phyloP scores from a whole-genome alignment of 169 alveolate species.

The Ichthyophthirius multifiliis region DNA sequence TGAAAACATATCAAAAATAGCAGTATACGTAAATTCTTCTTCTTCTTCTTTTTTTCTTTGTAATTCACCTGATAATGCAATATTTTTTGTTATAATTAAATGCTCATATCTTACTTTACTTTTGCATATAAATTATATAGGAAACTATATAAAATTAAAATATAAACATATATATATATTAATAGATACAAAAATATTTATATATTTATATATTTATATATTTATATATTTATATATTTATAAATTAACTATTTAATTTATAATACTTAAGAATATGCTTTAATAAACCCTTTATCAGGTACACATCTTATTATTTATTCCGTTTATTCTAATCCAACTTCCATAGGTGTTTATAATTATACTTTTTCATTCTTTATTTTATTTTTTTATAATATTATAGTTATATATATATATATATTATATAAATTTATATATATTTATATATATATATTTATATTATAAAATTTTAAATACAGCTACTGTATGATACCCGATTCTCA shows the following conservation, averaged over 20 bases:
- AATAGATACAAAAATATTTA: no score
- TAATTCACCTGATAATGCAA: constrained; percentile 1
- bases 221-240: not conserved
- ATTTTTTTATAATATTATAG: no score
- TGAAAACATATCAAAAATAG: constrained; percentile 58
- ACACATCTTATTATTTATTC: constrained; percentile 77
- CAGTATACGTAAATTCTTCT: constrained; percentile 69
- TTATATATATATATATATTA: not conserved
- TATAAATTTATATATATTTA: not conserved
- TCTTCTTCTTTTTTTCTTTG: constrained; percentile 26
- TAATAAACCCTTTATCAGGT: constrained; percentile 73
- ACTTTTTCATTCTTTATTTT: constrained; percentile 60
- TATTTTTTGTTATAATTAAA: constrained; percentile 20
- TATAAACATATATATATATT: not conserved
- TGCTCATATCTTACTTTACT: constrained; percentile 51
- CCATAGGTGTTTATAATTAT: constrained; percentile 68
- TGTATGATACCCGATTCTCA: constrained; percentile 65
- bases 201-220: no score
- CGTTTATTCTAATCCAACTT: constrained; percentile 81
- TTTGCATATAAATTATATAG: constrained; percentile 73
- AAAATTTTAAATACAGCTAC: constrained; percentile 18
- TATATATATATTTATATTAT: not conserved
- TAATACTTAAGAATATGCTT: constrained; percentile 68
- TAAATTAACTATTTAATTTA: not conserved
- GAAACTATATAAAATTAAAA: constrained; percentile 33